Conservation (phyloP, 495 filamentous ascomycete species). For the Aspergillus heteromorphus region DNA sequence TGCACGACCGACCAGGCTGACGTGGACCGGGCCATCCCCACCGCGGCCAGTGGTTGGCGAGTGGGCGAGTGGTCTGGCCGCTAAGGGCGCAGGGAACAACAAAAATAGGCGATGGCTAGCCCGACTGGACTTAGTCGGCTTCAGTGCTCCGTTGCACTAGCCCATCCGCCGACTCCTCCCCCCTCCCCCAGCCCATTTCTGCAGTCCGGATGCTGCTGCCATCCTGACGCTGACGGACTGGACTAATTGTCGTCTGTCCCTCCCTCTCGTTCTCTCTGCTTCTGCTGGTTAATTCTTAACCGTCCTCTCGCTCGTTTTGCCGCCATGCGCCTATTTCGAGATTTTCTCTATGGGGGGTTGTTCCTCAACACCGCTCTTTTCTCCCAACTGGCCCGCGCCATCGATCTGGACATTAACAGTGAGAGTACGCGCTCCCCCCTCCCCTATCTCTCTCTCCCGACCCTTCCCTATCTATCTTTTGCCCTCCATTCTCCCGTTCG, state of each 20-base stretch:
- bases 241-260: not conserved
- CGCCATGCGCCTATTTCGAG: not conserved
- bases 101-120: not conserved
- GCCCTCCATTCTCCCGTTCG: not conserved
- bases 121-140: not conserved
- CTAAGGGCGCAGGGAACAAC: not conserved
- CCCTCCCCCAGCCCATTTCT: not conserved
- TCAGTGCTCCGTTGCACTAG: no score
- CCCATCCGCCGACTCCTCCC: no score
- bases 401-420: slow-evolving; percentile 5
- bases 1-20: not conserved
- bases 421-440: slow-evolving; percentile 6
- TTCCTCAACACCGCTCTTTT: not conserved
- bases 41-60: not conserved
- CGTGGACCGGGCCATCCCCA: not conserved
- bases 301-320: not conserved
- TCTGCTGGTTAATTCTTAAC: not conserved
- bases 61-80: not conserved
- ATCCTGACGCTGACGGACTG: not conserved
- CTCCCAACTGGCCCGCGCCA: slow-evolving; percentile 1
- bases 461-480: not conserved
- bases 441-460: not conserved
- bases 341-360: not conserved
- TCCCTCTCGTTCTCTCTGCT: not conserved
- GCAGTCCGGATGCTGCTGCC: not conserved